phyloP scores from a whole-genome alignment of 495 filamentous ascomycete species.

The Penicillium psychrofluorescens region DNA sequence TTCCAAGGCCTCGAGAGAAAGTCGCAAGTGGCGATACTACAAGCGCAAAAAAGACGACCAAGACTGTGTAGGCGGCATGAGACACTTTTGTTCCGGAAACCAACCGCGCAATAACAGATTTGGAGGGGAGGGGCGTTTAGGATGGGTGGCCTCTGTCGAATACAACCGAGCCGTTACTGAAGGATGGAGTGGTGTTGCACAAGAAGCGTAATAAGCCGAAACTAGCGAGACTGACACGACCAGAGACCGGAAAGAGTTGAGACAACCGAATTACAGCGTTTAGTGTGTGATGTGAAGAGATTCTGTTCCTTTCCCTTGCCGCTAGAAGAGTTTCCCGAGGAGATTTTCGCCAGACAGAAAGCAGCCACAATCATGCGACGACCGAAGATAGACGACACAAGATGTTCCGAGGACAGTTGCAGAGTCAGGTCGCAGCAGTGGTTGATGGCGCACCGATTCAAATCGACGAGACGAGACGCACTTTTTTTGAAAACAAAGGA shows the following conservation, averaged over 20 bases:
- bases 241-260: constrained; percentile 32
- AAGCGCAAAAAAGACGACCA: constrained; percentile 1
- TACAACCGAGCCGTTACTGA: constrained; percentile 46
- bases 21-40: too few species aligned
- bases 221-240: too few species aligned
- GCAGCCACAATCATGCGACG: constrained; percentile 31
- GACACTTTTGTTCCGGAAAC: too few species aligned
- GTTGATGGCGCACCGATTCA: constrained; percentile 24
- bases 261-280: constrained; percentile 47
- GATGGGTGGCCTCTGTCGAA: constrained; percentile 18
- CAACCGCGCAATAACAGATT: neutral
- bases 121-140: constrained; percentile 1
- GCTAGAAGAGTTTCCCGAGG: constrained; percentile 35
- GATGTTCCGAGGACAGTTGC: constrained; percentile 21
- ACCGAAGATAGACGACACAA: constrained; percentile 32
- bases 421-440: constrained; percentile 21
- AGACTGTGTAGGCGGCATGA: too few species aligned
- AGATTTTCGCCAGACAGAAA: constrained; percentile 35
- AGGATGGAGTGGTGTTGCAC: constrained; percentile 27
- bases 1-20: too few species aligned
- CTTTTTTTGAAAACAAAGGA: constrained; percentile 24
- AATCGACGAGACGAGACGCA: too few species aligned
- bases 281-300: constrained; percentile 10
- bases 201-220: constrained; percentile 32
- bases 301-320: constrained; percentile 32